Base-by-base conservation (phyloP, 116 monocot species). In the Thalassia testudinum region DNA sequence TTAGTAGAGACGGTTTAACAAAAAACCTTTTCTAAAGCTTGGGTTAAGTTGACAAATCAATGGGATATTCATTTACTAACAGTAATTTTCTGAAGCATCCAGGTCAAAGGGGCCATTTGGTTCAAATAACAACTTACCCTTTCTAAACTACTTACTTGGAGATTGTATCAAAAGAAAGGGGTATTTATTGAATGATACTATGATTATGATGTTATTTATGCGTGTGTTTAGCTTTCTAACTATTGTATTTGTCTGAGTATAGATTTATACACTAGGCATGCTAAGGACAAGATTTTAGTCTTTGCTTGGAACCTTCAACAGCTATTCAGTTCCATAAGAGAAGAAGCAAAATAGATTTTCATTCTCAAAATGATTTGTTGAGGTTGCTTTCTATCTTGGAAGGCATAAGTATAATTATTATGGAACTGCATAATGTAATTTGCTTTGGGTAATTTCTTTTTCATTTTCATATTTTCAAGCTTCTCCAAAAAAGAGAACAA, bases 221-320 rank as follows among this genome's bases (percentile, higher is more conserved):
- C 30, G 3, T 34, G 30, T 5, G 3, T 10, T 34, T 34, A 10
- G 30, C 30, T 34, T 34, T 34, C 30, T 34, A 34, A 34, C 10
- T 10, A 5, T 34, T 34, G 30, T 10, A 34, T 34, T 34, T 34
- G 30, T 5, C 30, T 34, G 6, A 34, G 6, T 5, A 34, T 58
- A 99, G 99, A 90, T 99, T 47, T 74, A 90, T 38, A 99, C 99
- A 23, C 64, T 99, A 14, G 90, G 99, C 49, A 99, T 99, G 99
- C 60, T 99, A 54, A 72, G 99, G 68, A 86, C 90, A 20, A 69
- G 99, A 18, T 99, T 99, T 62, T 54, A 78, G 29, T 86, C 90
- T 37, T 64, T 99, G 37, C 99, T 90, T 53, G 75, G 79, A 66
- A 90, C 90, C 12, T 90, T 90, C 58, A 90, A 78, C 58, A 50